Base-by-base conservation (phyloP, 257 asterid species). In the Gynochthodes officinalis region DNA sequence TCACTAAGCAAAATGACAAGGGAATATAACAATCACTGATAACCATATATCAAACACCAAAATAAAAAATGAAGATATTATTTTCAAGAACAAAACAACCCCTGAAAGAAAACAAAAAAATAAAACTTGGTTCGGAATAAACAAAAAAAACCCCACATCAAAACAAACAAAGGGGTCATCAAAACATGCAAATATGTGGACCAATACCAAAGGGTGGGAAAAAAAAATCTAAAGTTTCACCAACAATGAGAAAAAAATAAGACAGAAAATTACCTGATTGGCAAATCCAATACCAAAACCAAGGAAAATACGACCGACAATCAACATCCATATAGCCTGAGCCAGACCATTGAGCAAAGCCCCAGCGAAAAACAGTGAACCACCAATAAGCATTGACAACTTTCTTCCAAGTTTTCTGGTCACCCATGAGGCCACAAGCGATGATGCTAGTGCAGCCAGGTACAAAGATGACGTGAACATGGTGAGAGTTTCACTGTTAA, bases 201-300 rank as follows among this genome's bases (percentile, higher is more conserved):
- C 14, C 60, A 69, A 57, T 66, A 25, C 30, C 40, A 27, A 55
- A 54, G 42, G 65, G n/a, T n/a, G n/a, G 2, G 53, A 5, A 49
- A 49, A 49, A 57, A 2, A 40, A 40, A 16, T 23, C 18, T 25
- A 68, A 8, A 70, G 3, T 58, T 18, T 21, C 25, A 57, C 35
- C 0, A 50, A 25, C 23, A 44, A 67, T 18, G 16, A 32, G 18
- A 63, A 12, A n/a, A 11, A 69, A 57, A 21, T 7, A 27, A 27
- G 5, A 68, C 39, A n/a, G 39, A 28, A 4, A 14, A 35, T 53
- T 75, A 87, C 98, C 96, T 92, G 98, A 84, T 88, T 90, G 57
- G 98, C 96, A 16, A 92, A 92, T 19, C 98, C 98, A 39, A 92
- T 86, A 44, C 98, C 98, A 12, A 86, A 85, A 69, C 98, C 98